Conservation (phyloP, 2,329 filamentous ascomycete species). For the Neopestalotiopsis rosae region DNA sequence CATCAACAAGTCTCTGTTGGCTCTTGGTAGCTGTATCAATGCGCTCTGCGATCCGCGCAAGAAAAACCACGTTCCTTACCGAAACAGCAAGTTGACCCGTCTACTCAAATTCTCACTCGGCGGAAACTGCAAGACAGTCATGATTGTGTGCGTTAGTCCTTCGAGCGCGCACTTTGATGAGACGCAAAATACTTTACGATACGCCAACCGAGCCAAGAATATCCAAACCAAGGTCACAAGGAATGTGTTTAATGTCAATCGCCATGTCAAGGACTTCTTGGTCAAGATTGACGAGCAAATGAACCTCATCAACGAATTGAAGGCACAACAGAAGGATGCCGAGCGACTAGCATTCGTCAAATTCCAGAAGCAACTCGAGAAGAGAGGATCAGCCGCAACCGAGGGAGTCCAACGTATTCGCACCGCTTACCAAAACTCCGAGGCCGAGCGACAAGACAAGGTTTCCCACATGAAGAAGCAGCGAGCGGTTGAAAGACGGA, state of each 20-base stretch:
- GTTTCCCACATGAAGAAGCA: constrained; percentile 81
- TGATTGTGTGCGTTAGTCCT: constrained; percentile 98
- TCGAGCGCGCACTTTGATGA: constrained; percentile 98
- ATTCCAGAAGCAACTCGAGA: constrained; percentile 88
- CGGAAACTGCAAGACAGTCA: constrained; percentile 98
- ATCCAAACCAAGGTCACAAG: constrained; percentile 99
- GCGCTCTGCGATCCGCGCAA: constrained; percentile 93
- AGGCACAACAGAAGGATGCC: constrained; percentile 88
- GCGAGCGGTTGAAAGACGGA: constrained; percentile 82
- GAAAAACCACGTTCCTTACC: constrained; percentile 92
- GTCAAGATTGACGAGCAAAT: constrained; percentile 99
- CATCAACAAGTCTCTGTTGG: constrained; percentile 98
- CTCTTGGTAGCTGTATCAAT: constrained; percentile 96
- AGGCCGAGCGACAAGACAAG: constrained; percentile 78
- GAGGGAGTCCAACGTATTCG: constrained; percentile 84
- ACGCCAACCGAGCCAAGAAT: constrained; percentile 97
- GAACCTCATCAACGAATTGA: constrained; percentile 93
- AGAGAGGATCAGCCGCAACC: constrained; percentile 74
- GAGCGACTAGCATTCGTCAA: constrained; percentile 84
- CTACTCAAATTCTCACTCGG: constrained; percentile 96
- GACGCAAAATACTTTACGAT: constrained; percentile 96
- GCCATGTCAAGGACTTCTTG: constrained; percentile 98
- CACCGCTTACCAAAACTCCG: constrained; percentile 81
- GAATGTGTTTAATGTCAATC: constrained; percentile 98
- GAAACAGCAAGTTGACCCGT: constrained; percentile 95